A percentile compares a stretch with the other conserved stretches of the same genome.
Conservation (phyloP, 306 rosid genomes). For the Sicyos baderoa region DNA sequence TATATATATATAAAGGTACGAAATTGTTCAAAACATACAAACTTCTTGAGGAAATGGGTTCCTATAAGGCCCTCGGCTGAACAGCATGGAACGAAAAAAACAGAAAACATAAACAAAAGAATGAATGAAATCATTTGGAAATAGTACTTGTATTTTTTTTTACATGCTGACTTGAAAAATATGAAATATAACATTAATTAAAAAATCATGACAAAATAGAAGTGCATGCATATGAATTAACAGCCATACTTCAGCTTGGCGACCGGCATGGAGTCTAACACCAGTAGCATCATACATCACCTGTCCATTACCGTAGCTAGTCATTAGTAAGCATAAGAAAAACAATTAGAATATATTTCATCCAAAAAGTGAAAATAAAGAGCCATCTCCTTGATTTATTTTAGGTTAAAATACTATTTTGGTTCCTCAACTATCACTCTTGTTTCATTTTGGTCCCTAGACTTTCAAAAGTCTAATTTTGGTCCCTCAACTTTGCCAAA, state of each 20-base stretch:
- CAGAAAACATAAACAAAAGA: not conserved
- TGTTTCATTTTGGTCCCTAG: no score
- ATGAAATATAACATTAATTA: not conserved
- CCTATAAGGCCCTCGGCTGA: not conserved
- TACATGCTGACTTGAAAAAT: not conserved
- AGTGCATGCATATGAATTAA: not conserved
- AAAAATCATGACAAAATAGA: slow-evolving; percentile 5
- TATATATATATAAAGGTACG: no score
- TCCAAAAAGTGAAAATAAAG: not conserved
- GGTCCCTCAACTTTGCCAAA: no score
- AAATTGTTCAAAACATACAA: no score
- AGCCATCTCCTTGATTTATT: not conserved
- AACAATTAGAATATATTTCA: not conserved
- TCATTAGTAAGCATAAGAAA: not conserved
- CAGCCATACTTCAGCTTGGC: slow-evolving; percentile 43
- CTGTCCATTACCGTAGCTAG: slow-evolving; percentile 23
- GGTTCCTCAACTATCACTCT: no score
- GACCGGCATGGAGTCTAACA: slow-evolving; percentile 46
- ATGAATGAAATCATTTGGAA: not conserved
- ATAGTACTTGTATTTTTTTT: no score
- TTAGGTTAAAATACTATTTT: no score
- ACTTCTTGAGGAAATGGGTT: not conserved
- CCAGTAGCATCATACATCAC: slow-evolving; percentile 51
- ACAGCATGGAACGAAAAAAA: not conserved
- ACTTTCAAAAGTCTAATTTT: no score